A percentile compares a stretch with the other conserved stretches of the same genome.
Evolutionary conservation across 257 asterid species (phyloP).

Genomic region (Schizonepeta tenuifolia): DNA sequence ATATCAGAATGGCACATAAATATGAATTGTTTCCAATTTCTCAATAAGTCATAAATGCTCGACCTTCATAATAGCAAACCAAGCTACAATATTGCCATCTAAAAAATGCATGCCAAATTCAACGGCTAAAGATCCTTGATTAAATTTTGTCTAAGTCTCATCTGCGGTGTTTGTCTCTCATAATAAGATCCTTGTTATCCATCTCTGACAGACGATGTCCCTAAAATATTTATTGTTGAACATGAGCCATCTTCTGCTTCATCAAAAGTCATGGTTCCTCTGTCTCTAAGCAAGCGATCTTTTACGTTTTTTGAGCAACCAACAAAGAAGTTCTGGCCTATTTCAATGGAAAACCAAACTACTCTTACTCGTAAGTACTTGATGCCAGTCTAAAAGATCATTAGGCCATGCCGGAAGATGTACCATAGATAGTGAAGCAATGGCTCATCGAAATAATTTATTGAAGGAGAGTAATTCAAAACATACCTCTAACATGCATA

Average conservation of each 20-base stretch:
- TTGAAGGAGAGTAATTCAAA: conserved; percentile 13
- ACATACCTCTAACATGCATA: conserved; percentile 78
- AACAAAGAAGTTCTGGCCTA: conserved; percentile 4
- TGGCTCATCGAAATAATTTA: conserved; percentile 24
- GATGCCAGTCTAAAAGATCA: conserved; percentile 9
- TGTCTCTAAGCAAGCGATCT: neutral
- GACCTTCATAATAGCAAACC: neutral
- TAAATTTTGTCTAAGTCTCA: neutral
- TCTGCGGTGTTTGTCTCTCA: neutral
- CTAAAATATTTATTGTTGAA: neutral
- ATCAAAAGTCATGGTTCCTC: neutral
- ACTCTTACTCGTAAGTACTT: conserved; percentile 9
- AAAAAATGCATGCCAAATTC: neutral
- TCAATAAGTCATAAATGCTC: neutral
- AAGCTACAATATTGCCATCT: neutral
- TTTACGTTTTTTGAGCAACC: conserved; percentile 2
- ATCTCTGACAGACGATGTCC: neutral
- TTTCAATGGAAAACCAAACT: neutral
- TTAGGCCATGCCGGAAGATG: neutral
- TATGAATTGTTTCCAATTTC: neutral
- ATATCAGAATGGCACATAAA: neutral
- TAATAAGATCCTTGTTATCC: neutral
- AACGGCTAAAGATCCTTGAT: neutral
- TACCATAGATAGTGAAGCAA: conserved; percentile 22
- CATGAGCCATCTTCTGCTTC: neutral